phyloP scores from a whole-genome alignment of 192 early-diverging fungal species.

The Gorgonomyces haynaldii region DNA sequence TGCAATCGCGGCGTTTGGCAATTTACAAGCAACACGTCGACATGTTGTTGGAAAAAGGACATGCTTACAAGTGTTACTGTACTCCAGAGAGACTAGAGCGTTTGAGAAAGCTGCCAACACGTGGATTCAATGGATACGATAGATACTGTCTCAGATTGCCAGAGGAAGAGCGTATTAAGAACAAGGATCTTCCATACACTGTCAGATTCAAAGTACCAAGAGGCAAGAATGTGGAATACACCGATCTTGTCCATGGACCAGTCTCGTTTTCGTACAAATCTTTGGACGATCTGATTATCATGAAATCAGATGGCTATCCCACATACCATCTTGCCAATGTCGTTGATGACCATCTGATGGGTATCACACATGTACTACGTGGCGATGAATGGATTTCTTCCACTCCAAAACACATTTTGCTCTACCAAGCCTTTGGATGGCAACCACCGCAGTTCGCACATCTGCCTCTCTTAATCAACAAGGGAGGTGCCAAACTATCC shows the following conservation, averaged over 20 bases:
- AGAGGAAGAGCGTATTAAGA: slow-evolving; percentile 56
- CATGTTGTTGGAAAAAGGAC: slow-evolving; percentile 50
- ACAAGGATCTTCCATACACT: slow-evolving; percentile 44
- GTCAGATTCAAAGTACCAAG: slow-evolving; percentile 52
- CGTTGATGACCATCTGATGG: slow-evolving; percentile 85
- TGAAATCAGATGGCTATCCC: slow-evolving; percentile 86
- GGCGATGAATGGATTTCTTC: slow-evolving; percentile 95
- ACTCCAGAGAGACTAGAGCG: slow-evolving; percentile 50
- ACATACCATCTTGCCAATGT: slow-evolving; percentile 96
- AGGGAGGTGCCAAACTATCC: slow-evolving; percentile 74
- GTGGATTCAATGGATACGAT: slow-evolving; percentile 66
- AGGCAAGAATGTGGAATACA: slow-evolving; percentile 39
- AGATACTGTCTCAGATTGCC: slow-evolving; percentile 57
- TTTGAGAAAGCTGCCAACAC: slow-evolving; percentile 39
- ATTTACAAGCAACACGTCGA: slow-evolving; percentile 60
- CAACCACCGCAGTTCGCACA: slow-evolving; percentile 67
- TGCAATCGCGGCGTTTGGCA: slow-evolving; percentile 61
- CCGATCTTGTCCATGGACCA: slow-evolving; percentile 66
- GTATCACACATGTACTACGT: slow-evolving; percentile 81
- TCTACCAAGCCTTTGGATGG: slow-evolving; percentile 79
- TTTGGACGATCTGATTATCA: slow-evolving; percentile 77
- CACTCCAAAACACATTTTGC: slow-evolving; percentile 79
- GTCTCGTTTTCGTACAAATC: slow-evolving; percentile 57
- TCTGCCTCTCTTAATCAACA: slow-evolving; percentile 76
- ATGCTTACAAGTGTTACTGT: slow-evolving; percentile 89